These are phyloP conservation scores for Kernera saxatilis DNA, from an alignment of 345 rosid genomes.

Conservation along the genomic window DNA sequence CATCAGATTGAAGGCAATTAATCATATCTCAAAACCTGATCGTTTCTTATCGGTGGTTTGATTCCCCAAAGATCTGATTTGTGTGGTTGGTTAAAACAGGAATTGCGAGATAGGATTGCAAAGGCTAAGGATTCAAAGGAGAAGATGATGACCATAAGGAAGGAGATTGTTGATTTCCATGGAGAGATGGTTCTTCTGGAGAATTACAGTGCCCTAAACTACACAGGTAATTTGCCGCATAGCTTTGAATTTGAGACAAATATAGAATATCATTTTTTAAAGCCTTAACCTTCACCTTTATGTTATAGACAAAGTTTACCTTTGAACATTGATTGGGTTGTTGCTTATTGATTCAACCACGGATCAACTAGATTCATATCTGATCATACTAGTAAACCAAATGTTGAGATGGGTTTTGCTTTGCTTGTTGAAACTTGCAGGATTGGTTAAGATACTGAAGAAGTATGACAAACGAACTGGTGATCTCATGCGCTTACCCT, in stretches of 20 bases:
- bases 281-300: too few species aligned
- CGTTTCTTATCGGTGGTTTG: neutral
- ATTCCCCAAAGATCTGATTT: neutral
- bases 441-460: conserved; percentile 88
- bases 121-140: conserved; percentile 51
- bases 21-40: neutral
- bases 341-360: too few species aligned
- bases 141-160: conserved; percentile 57
- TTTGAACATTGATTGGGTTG: too few species aligned
- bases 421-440: conserved; percentile 29
- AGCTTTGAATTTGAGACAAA: too few species aligned
- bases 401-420: neutral
- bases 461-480: conserved; percentile 96
- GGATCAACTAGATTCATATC: too few species aligned
- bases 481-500: conserved; percentile 82
- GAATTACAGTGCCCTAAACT: conserved; percentile 96
- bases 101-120: conserved; percentile 58
- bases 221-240: conserved; percentile 70
- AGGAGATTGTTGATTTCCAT: conserved; percentile 88
- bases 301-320: too few species aligned
- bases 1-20: conserved; percentile 71
- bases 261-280: too few species aligned
- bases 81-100: conserved; percentile 33
- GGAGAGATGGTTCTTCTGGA: conserved; percentile 97
- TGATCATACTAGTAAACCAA: neutral